Evolutionary conservation across 768 basidiomycete genomes (phyloP), one percentile per base, ranked within the genome.

Genomic region (Plicaturopsis crispa): DNA sequence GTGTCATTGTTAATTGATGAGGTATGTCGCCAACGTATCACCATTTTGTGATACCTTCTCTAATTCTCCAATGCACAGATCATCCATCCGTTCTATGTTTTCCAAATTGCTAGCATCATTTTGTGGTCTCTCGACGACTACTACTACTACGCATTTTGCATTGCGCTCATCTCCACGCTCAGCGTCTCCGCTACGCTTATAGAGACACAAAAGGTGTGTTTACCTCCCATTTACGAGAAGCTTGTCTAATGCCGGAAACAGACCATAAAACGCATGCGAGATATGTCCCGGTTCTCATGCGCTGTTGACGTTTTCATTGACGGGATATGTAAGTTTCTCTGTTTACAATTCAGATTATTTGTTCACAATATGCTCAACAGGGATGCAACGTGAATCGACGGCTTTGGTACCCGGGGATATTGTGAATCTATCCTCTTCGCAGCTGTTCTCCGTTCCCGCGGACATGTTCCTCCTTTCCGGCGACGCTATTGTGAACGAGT

Each of bases 401-500:
- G 68, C 79, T 20, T 72, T 99, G 31, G 87, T 96, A 5, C 85
- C 92, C 0, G 96, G 96, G 23, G 96, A 99, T 54, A 69, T 98
- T 42, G 67, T 98, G 45, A 88, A 96, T 57, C 66, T 97, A n/a
- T 80, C 88, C 7, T 75, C 79, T 22, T 73, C 86, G 1, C 72
- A 75, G 18, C 69, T 93, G 6, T 63, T 73, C 6, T 59, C 80
- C 22, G 70, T 99, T 47, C 96, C 96, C 3, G 86, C 89, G 11
- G 96, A 99, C 56, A 70, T 94, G 45, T 75, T 97, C 47, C 71
- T 99, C 6, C 77, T 99, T 20, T 88, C 90, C 2, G 96, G 96
- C 1, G 96, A 99, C 57, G 91, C 92, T 2, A 94, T 99, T 41
- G 84, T 98, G 36, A 98, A 98, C 56, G 96, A 99, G 63, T 94